Evolutionary conservation across 805 yeast species (phyloP).

Genomic region (Groenewaldozyma salmanticensis): DNA sequence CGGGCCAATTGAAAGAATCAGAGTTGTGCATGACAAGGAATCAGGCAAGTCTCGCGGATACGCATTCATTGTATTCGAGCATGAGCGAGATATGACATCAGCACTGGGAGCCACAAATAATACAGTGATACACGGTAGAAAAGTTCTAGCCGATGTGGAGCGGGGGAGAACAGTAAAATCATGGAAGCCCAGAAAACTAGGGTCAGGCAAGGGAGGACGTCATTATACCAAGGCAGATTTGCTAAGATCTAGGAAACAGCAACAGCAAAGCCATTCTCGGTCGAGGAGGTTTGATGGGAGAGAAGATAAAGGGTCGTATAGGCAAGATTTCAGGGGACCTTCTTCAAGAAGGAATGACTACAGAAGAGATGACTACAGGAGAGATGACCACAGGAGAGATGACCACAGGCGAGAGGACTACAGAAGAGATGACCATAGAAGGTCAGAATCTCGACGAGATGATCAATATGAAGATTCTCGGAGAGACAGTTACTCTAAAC

Average conservation of each 20-base stretch:
- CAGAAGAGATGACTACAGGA: slow-evolving; percentile 10
- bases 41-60: slow-evolving; percentile 63
- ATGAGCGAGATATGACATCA: slow-evolving; percentile 46
- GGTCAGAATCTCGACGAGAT: not conserved
- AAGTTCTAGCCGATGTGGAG: slow-evolving; percentile 35
- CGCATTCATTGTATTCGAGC: slow-evolving; percentile 66
- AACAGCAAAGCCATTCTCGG: not conserved
- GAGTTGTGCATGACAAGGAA: slow-evolving; percentile 47
- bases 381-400: slow-evolving; percentile 8
- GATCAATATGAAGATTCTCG: slow-evolving; percentile 5
- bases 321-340: not conserved
- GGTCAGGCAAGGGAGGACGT: slow-evolving; percentile 92
- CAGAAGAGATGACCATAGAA: slow-evolving; percentile 13
- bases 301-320: slow-evolving; percentile 3
- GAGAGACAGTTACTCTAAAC: too few species aligned
- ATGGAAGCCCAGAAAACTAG: slow-evolving; percentile 42
- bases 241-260: not conserved
- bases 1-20: slow-evolving; percentile 59
- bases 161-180: slow-evolving; percentile 28
- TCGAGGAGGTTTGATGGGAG: slow-evolving; percentile 5
- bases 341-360: not conserved
- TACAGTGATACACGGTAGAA: slow-evolving; percentile 40
- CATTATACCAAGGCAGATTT: slow-evolving; percentile 38
- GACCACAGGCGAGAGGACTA: slow-evolving; percentile 8
- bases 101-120: slow-evolving; percentile 57